A percentile compares a stretch with the other conserved stretches of the same genome.
phyloP scores from a whole-genome alignment of 345 rosid genomes.

The Eucalyptus erythrocorys region DNA sequence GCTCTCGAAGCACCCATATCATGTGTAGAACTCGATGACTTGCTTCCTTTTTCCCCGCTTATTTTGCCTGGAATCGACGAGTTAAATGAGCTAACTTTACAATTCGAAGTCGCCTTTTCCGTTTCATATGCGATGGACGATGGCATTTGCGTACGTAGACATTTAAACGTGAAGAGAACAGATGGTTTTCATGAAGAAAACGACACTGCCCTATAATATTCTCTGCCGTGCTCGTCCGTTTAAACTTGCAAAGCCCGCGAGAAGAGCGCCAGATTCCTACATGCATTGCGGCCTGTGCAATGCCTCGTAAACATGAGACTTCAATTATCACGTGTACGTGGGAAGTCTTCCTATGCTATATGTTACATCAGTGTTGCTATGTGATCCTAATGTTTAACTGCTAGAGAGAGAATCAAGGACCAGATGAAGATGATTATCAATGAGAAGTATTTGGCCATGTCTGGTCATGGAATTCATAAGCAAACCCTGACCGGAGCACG shows the following conservation, averaged over 20 bases:
- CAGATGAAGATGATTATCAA: neutral
- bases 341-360: neutral
- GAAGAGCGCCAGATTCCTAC: neutral
- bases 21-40: neutral
- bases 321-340: neutral
- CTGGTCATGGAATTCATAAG: neutral
- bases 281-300: neutral
- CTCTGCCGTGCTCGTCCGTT: neutral
- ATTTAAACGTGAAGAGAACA: neutral
- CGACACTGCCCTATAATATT: neutral
- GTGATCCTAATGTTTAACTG: neutral
- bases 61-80: neutral
- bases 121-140: neutral
- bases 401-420: neutral
- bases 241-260: neutral
- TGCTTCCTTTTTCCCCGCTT: neutral
- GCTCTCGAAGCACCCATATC: neutral
- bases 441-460: neutral
- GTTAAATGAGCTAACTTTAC: neutral
- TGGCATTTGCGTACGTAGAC: neutral
- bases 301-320: neutral
- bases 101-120: neutral
- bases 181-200: neutral
- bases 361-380: neutral
- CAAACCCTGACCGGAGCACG: neutral